Base-by-base conservation (phyloP, 2,329 filamentous ascomycete genomes). In the Hypoxylon sp. region DNA sequence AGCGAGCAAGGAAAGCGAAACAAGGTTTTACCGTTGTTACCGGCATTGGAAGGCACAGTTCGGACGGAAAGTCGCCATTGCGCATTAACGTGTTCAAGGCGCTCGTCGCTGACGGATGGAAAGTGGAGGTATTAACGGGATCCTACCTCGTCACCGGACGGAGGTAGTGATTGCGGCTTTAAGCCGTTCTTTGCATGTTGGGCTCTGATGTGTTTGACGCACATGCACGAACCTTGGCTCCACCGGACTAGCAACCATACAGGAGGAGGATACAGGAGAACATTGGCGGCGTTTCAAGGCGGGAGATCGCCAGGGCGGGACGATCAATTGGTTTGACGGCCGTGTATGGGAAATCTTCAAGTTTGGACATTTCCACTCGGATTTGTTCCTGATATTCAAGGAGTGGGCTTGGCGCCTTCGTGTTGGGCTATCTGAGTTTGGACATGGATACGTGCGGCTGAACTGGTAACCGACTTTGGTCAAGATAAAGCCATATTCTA, bases 101-200 rank as follows among this genome's bases (percentile, higher is more conserved):
- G 74, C 81, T 98, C 43, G 84, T 89, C 39, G 85, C 87, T 46
- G 92, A 95, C 65, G 94, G 94, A 0, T 98, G 95, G 95, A 93
- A 87, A 75, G 82, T 96, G 32, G 87, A 93, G 75, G 84, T 91
- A 46, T 85, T 88, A 45, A 89, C 87, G 27, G 94, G 94, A 0
- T 85, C 87, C 37, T 85, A 95, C 73, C 80, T 89, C 52, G 87
- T 97, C 14, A 88, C 82, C 9, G 94, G 94, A 0, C 78, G 82
- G 50, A 75, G 75, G 16, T 51, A 59, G 23, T 51, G 32, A 46
- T 11, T 37, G 25, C 9, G 21, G 19, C 19, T 34, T 37, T 21
- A 12, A 14, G 12, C 23, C 14, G 16, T 41, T 23, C 21, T 41
- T 21, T 16, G 27, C 46, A 14, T 47, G 16, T 32, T 30, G 29